Evolutionary conservation across 345 rosid species (phyloP), one percentile per base, ranked within the genome.

Genomic region (Dimocarpus longan): DNA sequence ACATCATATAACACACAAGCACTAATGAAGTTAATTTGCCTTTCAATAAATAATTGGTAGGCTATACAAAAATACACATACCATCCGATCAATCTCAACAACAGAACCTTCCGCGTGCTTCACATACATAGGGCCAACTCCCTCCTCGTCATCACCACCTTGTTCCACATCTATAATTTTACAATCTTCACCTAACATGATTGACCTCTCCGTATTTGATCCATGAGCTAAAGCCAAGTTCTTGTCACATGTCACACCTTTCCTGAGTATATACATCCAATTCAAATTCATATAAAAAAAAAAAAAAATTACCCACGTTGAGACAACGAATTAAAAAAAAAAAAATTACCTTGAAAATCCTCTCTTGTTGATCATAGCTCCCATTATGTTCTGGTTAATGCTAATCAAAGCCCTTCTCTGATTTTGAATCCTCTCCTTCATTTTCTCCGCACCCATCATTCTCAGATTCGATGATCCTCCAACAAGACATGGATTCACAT

Each of bases 91-190:
- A 77, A 79, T 67, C 79, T 86, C 91, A 72, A 60, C 78, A 15
- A 63, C 80, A 63, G 75, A 84, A 52, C 79, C 76, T 83, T 81
- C 89, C 32, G 87, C 80, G 60, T 89, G 87, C 81, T 94, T 95
- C 60, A 90, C 71, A 57, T 80, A 86, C 94, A 93, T 91, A 28
- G 97, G 93, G 63, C 89, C 93, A 74, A 71, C 60, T 16, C 78
- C 73, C 40, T 79, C 83, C 68, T 84, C 84, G 32, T 54, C n/a
- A 5, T 54, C 59, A 15, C 18, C 59, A 54, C 78, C 81, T 5
- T 85, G 88, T 71, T 87, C 95, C 46, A 72, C 91, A 68, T 91
- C 98, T 6, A 84, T 37, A 42, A 88, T 86, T 76, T 90, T 86
- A 84, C 75, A 88, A 11, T 91, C 91, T 75, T 89, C 88, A n/a